A percentile compares a stretch with the other conserved stretches of the same genome.
These are phyloP conservation scores for Picochlorum sp. DNA, from an alignment of 139 green algal genomes.

Conservation along the genomic window DNA sequence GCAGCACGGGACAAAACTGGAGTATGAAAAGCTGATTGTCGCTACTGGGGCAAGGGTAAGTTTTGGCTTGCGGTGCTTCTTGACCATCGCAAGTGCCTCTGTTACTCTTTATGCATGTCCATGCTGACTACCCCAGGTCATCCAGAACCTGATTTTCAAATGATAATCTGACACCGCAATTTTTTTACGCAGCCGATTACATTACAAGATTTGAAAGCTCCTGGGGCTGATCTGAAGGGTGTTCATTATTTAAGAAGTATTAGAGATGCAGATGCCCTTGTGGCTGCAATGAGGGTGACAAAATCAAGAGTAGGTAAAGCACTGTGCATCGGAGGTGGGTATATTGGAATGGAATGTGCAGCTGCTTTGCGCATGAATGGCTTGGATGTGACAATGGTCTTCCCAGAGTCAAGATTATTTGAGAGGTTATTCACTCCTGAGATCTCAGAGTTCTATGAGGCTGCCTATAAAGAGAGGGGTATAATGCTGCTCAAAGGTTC, in stretches of 20 bases:
- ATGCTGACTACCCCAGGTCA: not conserved
- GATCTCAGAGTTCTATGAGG: slow-evolving; percentile 70
- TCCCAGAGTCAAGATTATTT: slow-evolving; percentile 67
- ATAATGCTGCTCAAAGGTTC: slow-evolving; percentile 56
- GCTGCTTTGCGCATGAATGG: slow-evolving; percentile 56
- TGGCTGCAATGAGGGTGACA: slow-evolving; percentile 39
- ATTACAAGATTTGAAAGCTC: slow-evolving; percentile 56
- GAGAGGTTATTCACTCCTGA: slow-evolving; percentile 61
- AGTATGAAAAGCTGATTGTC: slow-evolving; percentile 77
- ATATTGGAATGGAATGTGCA: slow-evolving; percentile 81
- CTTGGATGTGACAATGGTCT: slow-evolving; percentile 72
- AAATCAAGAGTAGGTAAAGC: slow-evolving; percentile 48
- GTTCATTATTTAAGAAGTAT: slow-evolving; percentile 77
- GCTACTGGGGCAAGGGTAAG: slow-evolving; percentile 54
- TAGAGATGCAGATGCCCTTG: slow-evolving; percentile 59
- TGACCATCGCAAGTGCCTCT: not conserved
- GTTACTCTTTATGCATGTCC: not conserved
- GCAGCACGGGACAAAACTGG: slow-evolving; percentile 36
- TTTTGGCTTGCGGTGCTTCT: slow-evolving; percentile 17
- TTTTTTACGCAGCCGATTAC: slow-evolving; percentile 10
- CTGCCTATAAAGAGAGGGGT: slow-evolving; percentile 54
- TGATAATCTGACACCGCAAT: no score
- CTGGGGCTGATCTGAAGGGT: slow-evolving; percentile 58
- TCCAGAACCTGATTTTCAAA: not conserved
- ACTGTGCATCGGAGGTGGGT: slow-evolving; percentile 77